Conservation (phyloP, 2,329 filamentous ascomycete species). For the Penicillium sp. region DNA sequence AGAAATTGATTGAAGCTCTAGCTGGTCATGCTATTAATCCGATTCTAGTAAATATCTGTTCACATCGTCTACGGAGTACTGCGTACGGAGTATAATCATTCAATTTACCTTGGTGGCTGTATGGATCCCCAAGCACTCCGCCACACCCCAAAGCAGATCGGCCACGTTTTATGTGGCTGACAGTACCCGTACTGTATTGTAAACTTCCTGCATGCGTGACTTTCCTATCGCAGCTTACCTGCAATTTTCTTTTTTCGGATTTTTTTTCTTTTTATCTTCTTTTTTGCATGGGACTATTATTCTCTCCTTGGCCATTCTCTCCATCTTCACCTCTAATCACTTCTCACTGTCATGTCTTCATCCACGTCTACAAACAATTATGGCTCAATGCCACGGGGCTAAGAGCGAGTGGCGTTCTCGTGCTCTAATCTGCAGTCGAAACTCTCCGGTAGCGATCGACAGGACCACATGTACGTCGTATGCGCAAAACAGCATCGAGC, state of each 20-base stretch:
- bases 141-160: conserved; percentile 3
- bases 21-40: too few relatives aligned
- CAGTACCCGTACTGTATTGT: conserved; percentile 12
- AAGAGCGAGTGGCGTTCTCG: conserved; percentile 12
- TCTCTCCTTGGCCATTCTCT: background rate
- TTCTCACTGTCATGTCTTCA: conserved; percentile 5
- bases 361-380: background rate
- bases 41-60: too few relatives aligned
- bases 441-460: conserved; percentile 21
- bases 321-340: background rate
- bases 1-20: background rate
- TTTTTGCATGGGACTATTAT: background rate
- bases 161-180: conserved; percentile 18
- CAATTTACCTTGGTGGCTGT: too few relatives aligned
- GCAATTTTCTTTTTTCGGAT: conserved; percentile 8
- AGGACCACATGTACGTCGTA: conserved; percentile 19
- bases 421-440: conserved; percentile 12
- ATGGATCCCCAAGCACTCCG: background rate
- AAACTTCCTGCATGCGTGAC: conserved; percentile 12
- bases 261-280: background rate
- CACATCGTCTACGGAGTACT: too few relatives aligned
- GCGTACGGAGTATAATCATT: too few relatives aligned
- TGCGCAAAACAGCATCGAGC: conserved; percentile 4
- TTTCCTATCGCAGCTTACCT: conserved; percentile 19
- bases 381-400: conserved; percentile 23